These are phyloP conservation scores for Leishmania turanica DNA, from an alignment of 208 protist species.

Conservation along the genomic window DNA sequence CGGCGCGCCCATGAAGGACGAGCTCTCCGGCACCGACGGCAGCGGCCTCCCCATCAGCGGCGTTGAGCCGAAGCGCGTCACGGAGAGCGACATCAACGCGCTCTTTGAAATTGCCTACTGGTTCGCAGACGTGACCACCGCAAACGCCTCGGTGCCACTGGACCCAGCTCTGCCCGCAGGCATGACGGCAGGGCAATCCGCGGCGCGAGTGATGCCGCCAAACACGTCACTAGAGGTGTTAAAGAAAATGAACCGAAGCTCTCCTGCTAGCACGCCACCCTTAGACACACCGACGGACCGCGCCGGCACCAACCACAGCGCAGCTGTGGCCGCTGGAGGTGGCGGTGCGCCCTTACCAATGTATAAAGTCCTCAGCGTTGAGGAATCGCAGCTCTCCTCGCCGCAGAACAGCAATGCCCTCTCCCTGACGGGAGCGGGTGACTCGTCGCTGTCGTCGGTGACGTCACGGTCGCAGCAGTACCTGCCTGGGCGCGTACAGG, in stretches of 20 bases:
- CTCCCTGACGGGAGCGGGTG: neutral
- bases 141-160: slow-evolving; percentile 64
- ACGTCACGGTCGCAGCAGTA: slow-evolving; percentile 9
- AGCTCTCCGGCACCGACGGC: neutral
- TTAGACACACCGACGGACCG: neutral
- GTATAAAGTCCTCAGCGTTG: neutral
- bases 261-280: neutral
- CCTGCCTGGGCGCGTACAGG: slow-evolving; percentile 15
- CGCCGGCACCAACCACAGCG: neutral
- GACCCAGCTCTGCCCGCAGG: slow-evolving; percentile 28
- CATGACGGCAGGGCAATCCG: neutral
- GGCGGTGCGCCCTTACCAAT: neutral
- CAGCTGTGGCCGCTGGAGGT: neutral
- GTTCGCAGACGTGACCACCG: slow-evolving; percentile 81
- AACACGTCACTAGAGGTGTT: neutral
- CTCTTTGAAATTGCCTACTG: slow-evolving; percentile 80
- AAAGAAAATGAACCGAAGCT: neutral
- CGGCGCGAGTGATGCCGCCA: neutral
- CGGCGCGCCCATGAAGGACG: neutral
- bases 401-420: neutral
- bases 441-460: neutral
- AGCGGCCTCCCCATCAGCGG: slow-evolving; percentile 3
- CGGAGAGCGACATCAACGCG: slow-evolving; percentile 67
- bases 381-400: neutral
- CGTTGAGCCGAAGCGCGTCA: slow-evolving; percentile 48